A percentile compares a stretch with the other conserved stretches of the same genome.
phyloP scores from a whole-genome alignment of 352 stramenopile genomes.

The Pythium pyrilobum region DNA sequence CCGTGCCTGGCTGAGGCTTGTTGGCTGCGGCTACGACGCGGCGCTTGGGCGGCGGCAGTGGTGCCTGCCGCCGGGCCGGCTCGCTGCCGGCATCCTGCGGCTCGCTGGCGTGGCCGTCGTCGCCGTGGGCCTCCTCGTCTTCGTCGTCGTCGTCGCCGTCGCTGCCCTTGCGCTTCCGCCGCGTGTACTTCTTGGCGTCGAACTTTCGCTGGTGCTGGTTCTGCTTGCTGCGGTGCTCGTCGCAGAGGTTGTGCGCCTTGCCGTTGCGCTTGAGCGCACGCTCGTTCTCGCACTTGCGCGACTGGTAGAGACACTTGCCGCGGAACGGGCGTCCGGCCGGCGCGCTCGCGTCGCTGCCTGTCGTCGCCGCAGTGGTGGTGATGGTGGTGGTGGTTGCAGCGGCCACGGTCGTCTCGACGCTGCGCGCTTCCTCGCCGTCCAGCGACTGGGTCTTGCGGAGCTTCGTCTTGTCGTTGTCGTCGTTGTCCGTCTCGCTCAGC shows the following conservation, averaged over 20 bases:
- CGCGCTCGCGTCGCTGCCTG: neutral
- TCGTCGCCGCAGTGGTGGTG: neutral
- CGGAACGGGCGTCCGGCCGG: slow-evolving; percentile 24
- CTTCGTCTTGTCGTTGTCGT: neutral
- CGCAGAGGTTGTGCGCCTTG: slow-evolving; percentile 71
- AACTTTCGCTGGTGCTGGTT: slow-evolving; percentile 84
- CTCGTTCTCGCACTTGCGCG: slow-evolving; percentile 78
- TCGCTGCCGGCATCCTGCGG: neutral
- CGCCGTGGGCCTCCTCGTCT: neutral
- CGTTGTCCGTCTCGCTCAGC: neutral
- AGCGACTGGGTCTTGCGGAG: neutral
- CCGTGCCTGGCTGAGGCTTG: too few relatives aligned
- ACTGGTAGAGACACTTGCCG: slow-evolving; percentile 72
- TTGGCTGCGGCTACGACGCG: too few relatives aligned
- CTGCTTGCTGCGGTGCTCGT: slow-evolving; percentile 70
- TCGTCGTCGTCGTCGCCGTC: slow-evolving; percentile 15
- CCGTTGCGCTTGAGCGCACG: slow-evolving; percentile 75
- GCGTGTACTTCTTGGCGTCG: slow-evolving; percentile 73
- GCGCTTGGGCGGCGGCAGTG: too few relatives aligned
- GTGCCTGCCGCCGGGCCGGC: neutral
- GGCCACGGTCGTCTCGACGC: neutral
- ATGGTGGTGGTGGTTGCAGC: neutral
- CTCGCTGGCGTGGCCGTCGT: neutral
- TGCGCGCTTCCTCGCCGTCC: too few relatives aligned
- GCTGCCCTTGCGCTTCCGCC: slow-evolving; percentile 29